A percentile compares a stretch with the other conserved stretches of the same genome.
phyloP scores from a whole-genome alignment of 371 early-diverging fungal species.

The Rhizomucor pusillus region DNA sequence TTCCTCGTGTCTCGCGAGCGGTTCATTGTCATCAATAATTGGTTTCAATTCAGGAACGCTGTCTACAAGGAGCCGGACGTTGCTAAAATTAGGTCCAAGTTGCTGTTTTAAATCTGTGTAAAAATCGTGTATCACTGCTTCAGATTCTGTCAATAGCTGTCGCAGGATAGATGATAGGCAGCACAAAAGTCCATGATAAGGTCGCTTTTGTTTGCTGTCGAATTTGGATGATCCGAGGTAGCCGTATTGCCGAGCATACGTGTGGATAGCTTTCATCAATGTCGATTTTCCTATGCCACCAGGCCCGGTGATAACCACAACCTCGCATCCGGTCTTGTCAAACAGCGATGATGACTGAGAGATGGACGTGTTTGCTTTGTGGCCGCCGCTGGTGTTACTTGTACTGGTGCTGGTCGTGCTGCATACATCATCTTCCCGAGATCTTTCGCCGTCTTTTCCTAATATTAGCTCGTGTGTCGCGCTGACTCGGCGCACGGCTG shows the following conservation, averaged over 20 bases:
- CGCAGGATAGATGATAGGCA: conserved; percentile 40
- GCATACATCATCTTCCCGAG: too few species aligned
- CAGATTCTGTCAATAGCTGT: conserved; percentile 42
- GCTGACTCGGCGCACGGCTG: conserved; percentile 19
- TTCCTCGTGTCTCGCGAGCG: conserved; percentile 23
- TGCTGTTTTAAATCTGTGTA: conserved; percentile 32
- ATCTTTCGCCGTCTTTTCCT: too few species aligned
- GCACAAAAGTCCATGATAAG: conserved; percentile 39
- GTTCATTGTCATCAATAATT: conserved; percentile 25
- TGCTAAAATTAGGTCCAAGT: conserved; percentile 40
- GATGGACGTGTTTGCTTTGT: not conserved
- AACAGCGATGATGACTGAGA: conserved; percentile 2
- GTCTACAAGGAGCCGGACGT: conserved; percentile 34
- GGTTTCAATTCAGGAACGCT: conserved; percentile 46
- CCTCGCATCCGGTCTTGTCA: conserved; percentile 19
- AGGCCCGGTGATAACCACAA: conserved; percentile 36
- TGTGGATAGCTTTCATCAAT: conserved; percentile 22
- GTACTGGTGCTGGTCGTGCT: too few species aligned
- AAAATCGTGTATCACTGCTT: conserved; percentile 36
- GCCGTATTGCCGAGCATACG: conserved; percentile 37
- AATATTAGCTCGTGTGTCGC: conserved; percentile 4
- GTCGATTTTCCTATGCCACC: conserved; percentile 46
- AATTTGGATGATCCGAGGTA: conserved; percentile 44
- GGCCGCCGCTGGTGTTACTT: not conserved
- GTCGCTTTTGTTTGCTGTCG: conserved; percentile 39